Percentiles rank a stretch among this genome's conserved stretches.
phyloP scores from a whole-genome alignment of 2,329 filamentous ascomycete genomes.

The Aspergillus sp. region DNA sequence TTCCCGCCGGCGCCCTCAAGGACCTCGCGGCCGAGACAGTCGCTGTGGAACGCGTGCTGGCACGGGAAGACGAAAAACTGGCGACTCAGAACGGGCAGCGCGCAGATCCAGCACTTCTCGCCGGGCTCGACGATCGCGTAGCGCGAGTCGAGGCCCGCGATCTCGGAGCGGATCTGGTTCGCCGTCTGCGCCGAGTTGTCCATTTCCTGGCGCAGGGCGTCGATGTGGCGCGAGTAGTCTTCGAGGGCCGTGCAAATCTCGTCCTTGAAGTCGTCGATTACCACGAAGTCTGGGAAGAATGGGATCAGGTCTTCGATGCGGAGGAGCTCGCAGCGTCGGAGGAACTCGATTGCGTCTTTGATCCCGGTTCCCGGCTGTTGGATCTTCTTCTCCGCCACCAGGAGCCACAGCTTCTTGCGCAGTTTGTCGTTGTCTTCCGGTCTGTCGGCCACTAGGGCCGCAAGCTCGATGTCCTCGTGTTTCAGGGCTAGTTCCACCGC shows the following conservation, averaged over 20 bases:
- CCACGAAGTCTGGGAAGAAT: slow-evolving; percentile 96
- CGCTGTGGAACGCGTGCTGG: slow-evolving; percentile 94
- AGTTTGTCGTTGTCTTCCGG: slow-evolving; percentile 66
- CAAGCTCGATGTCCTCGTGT: slow-evolving; percentile 81
- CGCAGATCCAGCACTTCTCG: slow-evolving; percentile 85
- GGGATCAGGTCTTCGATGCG: slow-evolving; percentile 95
- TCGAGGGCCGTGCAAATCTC: slow-evolving; percentile 92
- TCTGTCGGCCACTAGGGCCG: slow-evolving; percentile 78
- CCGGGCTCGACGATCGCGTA: slow-evolving; percentile 96
- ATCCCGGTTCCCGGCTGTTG: slow-evolving; percentile 70
- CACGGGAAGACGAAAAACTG: slow-evolving; percentile 99
- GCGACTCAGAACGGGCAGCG: slow-evolving; percentile 71
- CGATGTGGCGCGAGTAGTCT: slow-evolving; percentile 86
- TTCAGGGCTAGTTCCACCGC: slow-evolving; percentile 88
- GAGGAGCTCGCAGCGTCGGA: slow-evolving; percentile 81
- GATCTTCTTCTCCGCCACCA: slow-evolving; percentile 90
- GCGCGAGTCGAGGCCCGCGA: slow-evolving; percentile 71
- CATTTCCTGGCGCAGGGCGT: slow-evolving; percentile 84
- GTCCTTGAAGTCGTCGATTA: slow-evolving; percentile 98
- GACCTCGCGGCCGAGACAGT: slow-evolving; percentile 80
- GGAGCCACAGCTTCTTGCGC: slow-evolving; percentile 90
- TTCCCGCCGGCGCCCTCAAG: slow-evolving; percentile 72
- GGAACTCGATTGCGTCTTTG: slow-evolving; percentile 85
- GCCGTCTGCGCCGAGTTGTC: slow-evolving; percentile 86
- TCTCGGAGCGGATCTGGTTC: slow-evolving; percentile 81